These are phyloP conservation scores for Pichia paraexigua DNA, from an alignment of 805 yeast genomes.

Conservation along the genomic window DNA sequence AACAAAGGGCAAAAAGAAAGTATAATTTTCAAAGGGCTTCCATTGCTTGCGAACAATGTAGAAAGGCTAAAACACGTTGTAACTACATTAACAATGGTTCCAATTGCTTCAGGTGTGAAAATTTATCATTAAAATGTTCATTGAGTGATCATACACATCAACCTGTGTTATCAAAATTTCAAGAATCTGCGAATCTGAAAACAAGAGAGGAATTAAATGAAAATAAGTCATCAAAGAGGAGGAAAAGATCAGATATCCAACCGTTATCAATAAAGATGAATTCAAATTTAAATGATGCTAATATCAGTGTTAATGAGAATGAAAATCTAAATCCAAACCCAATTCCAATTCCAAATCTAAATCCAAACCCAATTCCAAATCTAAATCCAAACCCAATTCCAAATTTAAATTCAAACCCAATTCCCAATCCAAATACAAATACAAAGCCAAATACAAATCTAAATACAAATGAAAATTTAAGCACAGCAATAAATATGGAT, in stretches of 20 bases:
- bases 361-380: background rate
- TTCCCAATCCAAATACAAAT: too few species aligned
- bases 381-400: background rate
- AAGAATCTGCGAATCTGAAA: conserved; percentile 5
- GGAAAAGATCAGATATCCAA: background rate
- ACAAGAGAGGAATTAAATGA: conserved; percentile 2
- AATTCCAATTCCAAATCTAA: background rate
- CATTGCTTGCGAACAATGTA: conserved; percentile 20
- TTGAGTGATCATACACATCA: conserved; percentile 10
- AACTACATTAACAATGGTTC: conserved; percentile 16
- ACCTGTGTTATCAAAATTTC: conserved; percentile 8
- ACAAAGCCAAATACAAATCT: background rate
- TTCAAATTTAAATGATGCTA: background rate
- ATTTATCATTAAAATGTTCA: conserved; percentile 18
- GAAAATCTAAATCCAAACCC: background rate
- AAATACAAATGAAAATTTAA: background rate
- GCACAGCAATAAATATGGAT: too few species aligned
- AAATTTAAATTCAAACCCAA: too few species aligned
- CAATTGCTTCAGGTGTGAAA: conserved; percentile 23
- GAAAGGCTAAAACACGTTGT: conserved; percentile 23
- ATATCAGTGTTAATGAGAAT: too few species aligned
- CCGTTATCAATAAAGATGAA: background rate
- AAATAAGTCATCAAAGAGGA: background rate
- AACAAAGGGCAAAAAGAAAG: conserved; percentile 5
- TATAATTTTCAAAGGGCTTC: conserved; percentile 15